phyloP scores from a whole-genome alignment of 352 stramenopile species.

The Halophytophthora polymorphica region DNA sequence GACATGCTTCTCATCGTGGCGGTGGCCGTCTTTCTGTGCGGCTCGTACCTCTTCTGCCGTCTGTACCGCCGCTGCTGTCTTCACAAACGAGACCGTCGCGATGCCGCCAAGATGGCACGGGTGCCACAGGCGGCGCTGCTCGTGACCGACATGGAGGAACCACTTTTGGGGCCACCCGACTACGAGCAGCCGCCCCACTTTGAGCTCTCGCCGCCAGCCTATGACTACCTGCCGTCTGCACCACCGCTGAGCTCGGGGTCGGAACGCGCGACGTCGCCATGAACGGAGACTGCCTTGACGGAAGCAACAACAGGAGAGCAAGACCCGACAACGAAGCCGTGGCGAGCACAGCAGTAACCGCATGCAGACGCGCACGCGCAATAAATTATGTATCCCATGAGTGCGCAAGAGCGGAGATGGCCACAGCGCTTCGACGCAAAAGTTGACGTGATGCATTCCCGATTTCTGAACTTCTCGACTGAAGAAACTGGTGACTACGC shows the following conservation, averaged over 20 bases:
- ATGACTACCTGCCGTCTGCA: constrained; percentile 63
- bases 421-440: too few relatives aligned
- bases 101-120: constrained; percentile 10
- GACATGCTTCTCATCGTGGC: constrained; percentile 38
- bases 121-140: constrained; percentile 28
- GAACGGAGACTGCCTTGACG: neutral
- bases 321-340: neutral
- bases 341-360: too few relatives aligned
- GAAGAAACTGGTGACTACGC: too few relatives aligned
- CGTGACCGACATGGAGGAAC: constrained; percentile 66
- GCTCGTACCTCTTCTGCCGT: constrained; percentile 50
- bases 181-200: constrained; percentile 37
- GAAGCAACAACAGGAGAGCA: neutral
- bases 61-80: constrained; percentile 44
- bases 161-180: constrained; percentile 40
- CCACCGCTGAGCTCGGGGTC: constrained; percentile 45
- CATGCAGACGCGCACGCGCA: constrained; percentile 3
- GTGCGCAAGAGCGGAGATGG: neutral
- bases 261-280: constrained; percentile 6
- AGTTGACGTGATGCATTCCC: neutral
- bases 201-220: constrained; percentile 39
- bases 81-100: constrained; percentile 3
- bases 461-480: too few relatives aligned
- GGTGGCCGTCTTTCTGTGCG: constrained; percentile 42
- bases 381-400: constrained; percentile 33